Evolutionary conservation across 352 stramenopile genomes (phyloP).

Genomic region (Pythium rhizo-oryzae): DNA sequence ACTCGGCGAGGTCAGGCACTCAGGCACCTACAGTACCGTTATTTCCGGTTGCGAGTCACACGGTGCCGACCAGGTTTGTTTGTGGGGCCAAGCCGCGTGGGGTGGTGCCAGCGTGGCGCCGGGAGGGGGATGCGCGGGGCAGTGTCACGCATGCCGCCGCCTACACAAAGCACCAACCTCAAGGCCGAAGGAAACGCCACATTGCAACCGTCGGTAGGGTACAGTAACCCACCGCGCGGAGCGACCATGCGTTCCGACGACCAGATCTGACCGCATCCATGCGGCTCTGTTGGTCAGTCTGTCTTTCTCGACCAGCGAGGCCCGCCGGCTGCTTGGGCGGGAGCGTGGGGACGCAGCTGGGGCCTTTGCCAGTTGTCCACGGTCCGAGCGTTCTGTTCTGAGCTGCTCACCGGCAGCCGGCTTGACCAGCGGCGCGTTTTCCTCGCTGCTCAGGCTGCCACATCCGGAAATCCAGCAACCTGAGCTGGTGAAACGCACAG

Average conservation of each 20-base stretch:
- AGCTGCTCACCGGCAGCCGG: neutral
- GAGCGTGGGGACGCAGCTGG: too few species aligned
- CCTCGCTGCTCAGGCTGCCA: too few species aligned
- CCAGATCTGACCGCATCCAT: neutral
- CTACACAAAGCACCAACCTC: neutral
- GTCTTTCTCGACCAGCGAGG: neutral
- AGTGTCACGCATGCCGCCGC: neutral
- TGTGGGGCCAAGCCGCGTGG: too few species aligned
- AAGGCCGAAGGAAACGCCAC: neutral
- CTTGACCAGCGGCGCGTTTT: too few species aligned
- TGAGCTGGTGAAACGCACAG: too few species aligned
- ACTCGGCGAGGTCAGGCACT: constrained; percentile 1
- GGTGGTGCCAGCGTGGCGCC: neutral
- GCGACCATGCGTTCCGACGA: neutral
- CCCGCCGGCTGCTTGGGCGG: neutral
- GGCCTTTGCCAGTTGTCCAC: neutral
- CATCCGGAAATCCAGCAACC: too few species aligned
- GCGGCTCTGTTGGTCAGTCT: too few species aligned
- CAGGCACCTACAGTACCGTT: neutral
- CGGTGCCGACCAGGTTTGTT: neutral
- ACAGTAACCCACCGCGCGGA: too few species aligned
- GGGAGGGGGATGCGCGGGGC: neutral
- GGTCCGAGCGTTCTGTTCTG: neutral
- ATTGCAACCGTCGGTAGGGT: too few species aligned
- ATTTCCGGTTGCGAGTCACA: neutral